phyloP scores from a whole-genome alignment of 1,284 basidiomycete species.

The Phylloboletellus chloephorus region DNA sequence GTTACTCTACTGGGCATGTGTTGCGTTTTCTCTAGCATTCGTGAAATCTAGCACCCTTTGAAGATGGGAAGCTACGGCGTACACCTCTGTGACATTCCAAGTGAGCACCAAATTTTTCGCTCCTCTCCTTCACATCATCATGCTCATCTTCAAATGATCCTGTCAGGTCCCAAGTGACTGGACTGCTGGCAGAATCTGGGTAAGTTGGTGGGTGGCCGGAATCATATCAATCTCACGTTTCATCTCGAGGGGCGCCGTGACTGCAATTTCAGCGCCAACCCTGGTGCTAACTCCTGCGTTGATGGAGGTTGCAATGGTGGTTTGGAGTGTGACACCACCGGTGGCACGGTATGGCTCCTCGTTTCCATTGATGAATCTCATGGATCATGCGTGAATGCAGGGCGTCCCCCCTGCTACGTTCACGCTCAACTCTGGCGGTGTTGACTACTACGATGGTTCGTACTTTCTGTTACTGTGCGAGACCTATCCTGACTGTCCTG shows the following conservation, averaged over 20 bases:
- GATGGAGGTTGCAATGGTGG: constrained; percentile 57
- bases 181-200: constrained; percentile 31
- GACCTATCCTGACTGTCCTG: constrained; percentile 2
- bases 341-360: constrained; percentile 41
- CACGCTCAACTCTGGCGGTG: constrained; percentile 35
- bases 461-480: not conserved
- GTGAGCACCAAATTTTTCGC: constrained; percentile 7
- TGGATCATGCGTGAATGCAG: constrained; percentile 18
- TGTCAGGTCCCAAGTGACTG: constrained; percentile 29
- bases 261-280: constrained; percentile 37
- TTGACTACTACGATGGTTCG: constrained; percentile 28
- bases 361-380: not conserved
- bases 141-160: not conserved
- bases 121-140: not conserved
- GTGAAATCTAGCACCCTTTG: constrained; percentile 1
- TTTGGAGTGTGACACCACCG: constrained; percentile 43
- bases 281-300: constrained; percentile 50
- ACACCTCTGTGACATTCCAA: constrained; percentile 27
- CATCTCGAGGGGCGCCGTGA: constrained; percentile 31
- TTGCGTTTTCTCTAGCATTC: not conserved
- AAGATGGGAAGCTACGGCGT: constrained; percentile 24
- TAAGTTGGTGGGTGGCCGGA: constrained; percentile 5
- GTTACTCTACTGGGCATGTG: constrained; percentile 21
- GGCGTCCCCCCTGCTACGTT: constrained; percentile 59
- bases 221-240: not conserved